Evolutionary conservation across 2,329 filamentous ascomycete species (phyloP), one percentile per base, ranked within the genome.

Genomic region (Aureobasidium uvarum): DNA sequence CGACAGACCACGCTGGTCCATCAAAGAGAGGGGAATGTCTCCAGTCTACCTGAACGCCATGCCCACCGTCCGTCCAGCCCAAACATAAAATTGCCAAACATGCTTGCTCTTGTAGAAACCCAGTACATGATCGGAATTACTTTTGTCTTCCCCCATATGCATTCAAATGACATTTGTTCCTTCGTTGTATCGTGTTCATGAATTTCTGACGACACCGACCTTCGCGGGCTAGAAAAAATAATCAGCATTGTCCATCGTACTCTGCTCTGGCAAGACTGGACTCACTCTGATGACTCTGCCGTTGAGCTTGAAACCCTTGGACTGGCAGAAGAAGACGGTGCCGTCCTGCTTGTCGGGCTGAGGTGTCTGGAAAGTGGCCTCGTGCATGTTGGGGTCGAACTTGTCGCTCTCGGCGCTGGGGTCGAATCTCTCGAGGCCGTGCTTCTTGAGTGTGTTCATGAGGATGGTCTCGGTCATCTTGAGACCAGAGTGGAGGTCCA

Each of bases 371-470:
- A 98, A 98, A 25, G 91, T 95, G 43, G 95, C 95, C 83, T 99
- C 95, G 77, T 98, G 95, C 79, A 91, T 85, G 79, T 97, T 97
- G 70, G 95, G 93, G 81, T 99, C 89, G 83, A 99, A 99, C 79
- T 91, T 92, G 77, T 95, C 89, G 72, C 87, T 85, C 69, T 86
- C 81, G 41, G 81, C 81, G 65, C 77, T 79, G 20, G 95, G 94
- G 76, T 93, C 87, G 76, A 96, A 91, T 71, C 93, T 85, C 83
- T 96, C 91, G 68, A 99, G 83, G 65, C 95, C 95, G 78, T 99
- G 95, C 84, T 96, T 97, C 81, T 91, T 88, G 70, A 99, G 84
- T 20, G 94, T 96, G 75, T 83, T 83, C 82, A 97, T 88, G 74
- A 99, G 83, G 73, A 97, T 92, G 67, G 78, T 83, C 80, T 98